phyloP scores from a whole-genome alignment of 1,139 yeast genomes.

The Kazachstania sp. region DNA sequence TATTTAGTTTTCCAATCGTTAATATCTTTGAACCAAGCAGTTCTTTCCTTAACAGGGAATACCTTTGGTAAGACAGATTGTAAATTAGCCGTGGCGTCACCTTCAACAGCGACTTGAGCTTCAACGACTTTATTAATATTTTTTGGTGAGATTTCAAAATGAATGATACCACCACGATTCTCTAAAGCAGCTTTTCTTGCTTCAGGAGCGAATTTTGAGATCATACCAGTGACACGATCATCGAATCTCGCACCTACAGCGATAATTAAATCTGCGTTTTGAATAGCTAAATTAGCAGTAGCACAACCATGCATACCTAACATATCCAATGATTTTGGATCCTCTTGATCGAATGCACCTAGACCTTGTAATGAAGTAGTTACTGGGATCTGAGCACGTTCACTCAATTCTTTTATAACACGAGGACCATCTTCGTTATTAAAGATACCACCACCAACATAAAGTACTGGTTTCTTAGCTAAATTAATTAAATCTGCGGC shows the following conservation, averaged over 20 bases:
- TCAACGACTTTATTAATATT: conserved; percentile 96
- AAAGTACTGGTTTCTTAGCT: conserved; percentile 82
- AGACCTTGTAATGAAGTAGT: conserved; percentile 91
- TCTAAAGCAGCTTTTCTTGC: conserved; percentile 85
- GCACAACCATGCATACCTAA: conserved; percentile 98
- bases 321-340: conserved; percentile 87
- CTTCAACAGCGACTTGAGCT: conserved; percentile 95
- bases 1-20: conserved; percentile 76
- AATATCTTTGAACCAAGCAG: conserved; percentile 70
- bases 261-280: conserved; percentile 82
- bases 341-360: conserved; percentile 90
- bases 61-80: conserved; percentile 64
- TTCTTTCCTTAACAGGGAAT: conserved; percentile 52
- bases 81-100: conserved; percentile 81
- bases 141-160: conserved; percentile 91
- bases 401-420: conserved; percentile 73
- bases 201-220: conserved; percentile 84
- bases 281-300: conserved; percentile 90
- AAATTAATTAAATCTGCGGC: conserved; percentile 70
- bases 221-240: conserved; percentile 90
- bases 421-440: conserved; percentile 75
- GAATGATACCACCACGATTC: conserved; percentile 90
- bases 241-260: conserved; percentile 97
- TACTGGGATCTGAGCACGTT: conserved; percentile 87
- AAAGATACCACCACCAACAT: conserved; percentile 87